phyloP scores from a whole-genome alignment of 2,329 filamentous ascomycete species.

The Monosporascus sp. region DNA sequence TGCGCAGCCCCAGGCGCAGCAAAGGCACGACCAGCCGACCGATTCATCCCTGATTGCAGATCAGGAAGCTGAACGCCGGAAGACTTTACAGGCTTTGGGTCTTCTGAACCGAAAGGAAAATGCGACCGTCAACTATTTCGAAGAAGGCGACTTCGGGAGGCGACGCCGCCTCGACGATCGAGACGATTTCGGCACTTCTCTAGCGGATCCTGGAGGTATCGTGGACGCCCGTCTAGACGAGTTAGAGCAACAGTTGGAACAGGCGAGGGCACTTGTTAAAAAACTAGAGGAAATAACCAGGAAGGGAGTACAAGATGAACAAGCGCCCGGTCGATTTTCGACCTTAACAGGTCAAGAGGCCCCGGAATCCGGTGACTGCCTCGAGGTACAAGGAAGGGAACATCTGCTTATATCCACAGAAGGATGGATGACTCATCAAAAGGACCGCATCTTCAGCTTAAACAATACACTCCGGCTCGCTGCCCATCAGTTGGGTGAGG shows the following conservation, averaged over 20 bases:
- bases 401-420: no score
- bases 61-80: slow-evolving; percentile 23
- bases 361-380: background rate
- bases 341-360: background rate
- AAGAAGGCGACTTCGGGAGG: slow-evolving; percentile 36
- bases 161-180: slow-evolving; percentile 34
- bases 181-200: slow-evolving; percentile 35
- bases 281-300: slow-evolving; percentile 22
- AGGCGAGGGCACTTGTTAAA: slow-evolving; percentile 18
- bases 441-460: slow-evolving; percentile 5
- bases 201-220: slow-evolving; percentile 32
- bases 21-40: slow-evolving; percentile 5
- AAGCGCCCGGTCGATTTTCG: slow-evolving; percentile 22
- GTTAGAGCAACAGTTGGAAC: slow-evolving; percentile 32
- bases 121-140: slow-evolving; percentile 40
- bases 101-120: slow-evolving; percentile 18
- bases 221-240: slow-evolving; percentile 32
- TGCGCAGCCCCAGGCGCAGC: slow-evolving; percentile 6
- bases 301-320: slow-evolving; percentile 21
- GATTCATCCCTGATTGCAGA: slow-evolving; percentile 8
- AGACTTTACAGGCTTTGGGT: slow-evolving; percentile 21
- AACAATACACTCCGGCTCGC: slow-evolving; percentile 22
- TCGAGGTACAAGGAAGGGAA: background rate
- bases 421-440: background rate
- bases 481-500: slow-evolving; percentile 11